Evolutionary conservation across 176 grass and related monocot genomes (phyloP).

Genomic region (Cocos nucifera): DNA sequence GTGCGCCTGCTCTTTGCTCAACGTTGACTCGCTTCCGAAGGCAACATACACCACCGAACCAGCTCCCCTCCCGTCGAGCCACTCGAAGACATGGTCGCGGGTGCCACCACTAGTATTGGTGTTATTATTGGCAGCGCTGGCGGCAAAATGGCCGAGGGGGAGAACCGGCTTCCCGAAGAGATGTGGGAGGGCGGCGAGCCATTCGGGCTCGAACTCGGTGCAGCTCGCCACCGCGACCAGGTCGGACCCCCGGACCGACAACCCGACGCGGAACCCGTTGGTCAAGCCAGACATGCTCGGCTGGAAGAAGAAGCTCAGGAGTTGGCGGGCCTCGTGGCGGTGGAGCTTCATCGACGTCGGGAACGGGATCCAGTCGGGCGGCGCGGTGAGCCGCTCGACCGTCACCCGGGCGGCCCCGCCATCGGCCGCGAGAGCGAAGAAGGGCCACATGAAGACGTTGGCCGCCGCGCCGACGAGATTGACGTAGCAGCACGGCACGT

Average conservation of each 20-base stretch:
- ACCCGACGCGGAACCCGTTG: background rate
- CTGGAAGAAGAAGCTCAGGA: background rate
- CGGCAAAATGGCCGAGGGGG: background rate
- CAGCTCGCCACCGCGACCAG: no score
- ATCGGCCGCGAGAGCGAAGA: no score
- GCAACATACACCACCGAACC: background rate
- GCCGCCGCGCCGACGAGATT: background rate
- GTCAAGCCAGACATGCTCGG: background rate
- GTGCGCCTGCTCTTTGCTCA: background rate
- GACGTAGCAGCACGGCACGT: background rate
- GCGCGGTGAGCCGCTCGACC: background rate
- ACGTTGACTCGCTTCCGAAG: background rate
- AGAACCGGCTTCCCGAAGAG: background rate
- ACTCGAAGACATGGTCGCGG: background rate
- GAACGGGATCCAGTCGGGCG: background rate
- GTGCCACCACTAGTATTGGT: background rate
- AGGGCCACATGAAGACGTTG: no score
- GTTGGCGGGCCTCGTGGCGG: background rate
- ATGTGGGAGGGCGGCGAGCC: background rate
- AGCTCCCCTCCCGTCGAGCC: background rate
- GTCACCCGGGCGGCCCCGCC: background rate
- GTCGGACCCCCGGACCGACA: background rate
- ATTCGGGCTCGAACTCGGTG: background rate
- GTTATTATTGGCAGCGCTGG: background rate
- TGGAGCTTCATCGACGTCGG: background rate